Percentiles rank a stretch among this genome's conserved stretches.
phyloP scores from a whole-genome alignment of 495 filamentous ascomycete species.

The Cercophora sp. region DNA sequence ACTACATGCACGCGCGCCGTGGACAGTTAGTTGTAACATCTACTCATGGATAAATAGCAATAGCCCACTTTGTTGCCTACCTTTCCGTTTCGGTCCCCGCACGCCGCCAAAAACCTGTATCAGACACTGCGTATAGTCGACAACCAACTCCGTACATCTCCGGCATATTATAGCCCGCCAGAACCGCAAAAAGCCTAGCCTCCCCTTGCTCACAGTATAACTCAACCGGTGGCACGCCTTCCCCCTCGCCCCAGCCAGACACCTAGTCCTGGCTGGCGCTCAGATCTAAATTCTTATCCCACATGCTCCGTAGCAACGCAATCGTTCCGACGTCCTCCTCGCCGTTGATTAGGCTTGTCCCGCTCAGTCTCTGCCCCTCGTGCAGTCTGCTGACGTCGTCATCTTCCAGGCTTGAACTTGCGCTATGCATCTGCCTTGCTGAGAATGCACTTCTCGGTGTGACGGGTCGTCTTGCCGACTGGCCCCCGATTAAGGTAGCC shows the following conservation, averaged over 20 bases:
- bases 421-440: constrained; percentile 21
- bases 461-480: constrained; percentile 14
- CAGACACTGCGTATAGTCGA: too few relatives aligned
- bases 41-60: too few relatives aligned
- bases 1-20: too few relatives aligned
- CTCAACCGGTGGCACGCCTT: too few relatives aligned
- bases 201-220: background rate
- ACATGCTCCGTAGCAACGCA: constrained; percentile 47
- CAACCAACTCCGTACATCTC: too few relatives aligned
- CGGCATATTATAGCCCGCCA: too few relatives aligned
- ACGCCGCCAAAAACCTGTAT: too few relatives aligned
- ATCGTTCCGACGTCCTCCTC: constrained; percentile 43
- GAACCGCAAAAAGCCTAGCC: too few relatives aligned
- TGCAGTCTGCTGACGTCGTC: constrained; percentile 24
- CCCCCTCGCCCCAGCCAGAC: too few relatives aligned
- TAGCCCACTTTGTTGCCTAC: too few relatives aligned
- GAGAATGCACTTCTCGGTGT: constrained; percentile 29
- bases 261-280: constrained; percentile 50
- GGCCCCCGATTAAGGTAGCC: constrained; percentile 15
- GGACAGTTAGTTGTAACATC: too few relatives aligned
- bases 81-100: too few relatives aligned
- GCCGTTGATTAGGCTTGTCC: constrained; percentile 38
- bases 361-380: constrained; percentile 34
- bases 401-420: constrained; percentile 38
- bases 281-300: constrained; percentile 53